A percentile compares a stretch with the other conserved stretches of the same genome.
Evolutionary conservation across 2,329 filamentous ascomycete genomes (phyloP).

Genomic region (Fusarium lyarnte): DNA sequence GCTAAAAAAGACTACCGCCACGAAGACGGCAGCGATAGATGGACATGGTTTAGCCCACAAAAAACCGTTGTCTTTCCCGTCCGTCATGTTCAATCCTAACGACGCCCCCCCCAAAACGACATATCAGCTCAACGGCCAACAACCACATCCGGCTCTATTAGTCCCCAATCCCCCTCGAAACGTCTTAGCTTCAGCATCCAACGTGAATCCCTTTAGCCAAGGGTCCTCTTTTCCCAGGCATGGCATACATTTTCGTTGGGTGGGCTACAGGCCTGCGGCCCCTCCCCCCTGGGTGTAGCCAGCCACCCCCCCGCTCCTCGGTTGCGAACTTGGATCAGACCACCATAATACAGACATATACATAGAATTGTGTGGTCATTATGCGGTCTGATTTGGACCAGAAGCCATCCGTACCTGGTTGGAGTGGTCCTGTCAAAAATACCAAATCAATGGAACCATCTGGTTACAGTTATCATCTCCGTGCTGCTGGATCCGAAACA

Average conservation of each 20-base stretch:
- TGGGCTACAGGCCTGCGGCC: conserved; percentile 17
- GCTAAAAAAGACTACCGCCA: neutral
- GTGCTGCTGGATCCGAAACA: conserved; percentile 19
- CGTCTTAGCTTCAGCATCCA: conserved; percentile 27
- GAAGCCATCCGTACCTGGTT: conserved; percentile 19
- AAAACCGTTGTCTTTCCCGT: conserved; percentile 37
- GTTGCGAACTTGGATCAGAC: conserved; percentile 44
- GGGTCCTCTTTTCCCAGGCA: conserved; percentile 29
- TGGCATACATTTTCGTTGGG: conserved; percentile 35
- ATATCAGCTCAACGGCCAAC: conserved; percentile 39
- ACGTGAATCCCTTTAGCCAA: conserved; percentile 27
- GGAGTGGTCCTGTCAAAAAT: conserved; percentile 9
- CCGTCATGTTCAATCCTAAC: conserved; percentile 23
- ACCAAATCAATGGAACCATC: conserved; percentile 24
- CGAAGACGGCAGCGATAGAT: conserved; percentile 15
- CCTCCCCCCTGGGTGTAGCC: conserved; percentile 36
- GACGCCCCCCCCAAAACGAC: conserved; percentile 31
- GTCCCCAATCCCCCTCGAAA: conserved; percentile 28
- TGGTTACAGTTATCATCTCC: conserved; percentile 29
- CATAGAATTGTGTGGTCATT: conserved; percentile 15
- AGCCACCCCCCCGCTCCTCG: conserved; percentile 44
- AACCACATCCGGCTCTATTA: conserved; percentile 27
- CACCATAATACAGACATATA: conserved; percentile 36
- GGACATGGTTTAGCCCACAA: conserved; percentile 32
- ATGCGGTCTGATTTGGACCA: conserved; percentile 18